phyloP scores from a whole-genome alignment of 768 basidiomycete species.

The Xerocomellus intermedius region DNA sequence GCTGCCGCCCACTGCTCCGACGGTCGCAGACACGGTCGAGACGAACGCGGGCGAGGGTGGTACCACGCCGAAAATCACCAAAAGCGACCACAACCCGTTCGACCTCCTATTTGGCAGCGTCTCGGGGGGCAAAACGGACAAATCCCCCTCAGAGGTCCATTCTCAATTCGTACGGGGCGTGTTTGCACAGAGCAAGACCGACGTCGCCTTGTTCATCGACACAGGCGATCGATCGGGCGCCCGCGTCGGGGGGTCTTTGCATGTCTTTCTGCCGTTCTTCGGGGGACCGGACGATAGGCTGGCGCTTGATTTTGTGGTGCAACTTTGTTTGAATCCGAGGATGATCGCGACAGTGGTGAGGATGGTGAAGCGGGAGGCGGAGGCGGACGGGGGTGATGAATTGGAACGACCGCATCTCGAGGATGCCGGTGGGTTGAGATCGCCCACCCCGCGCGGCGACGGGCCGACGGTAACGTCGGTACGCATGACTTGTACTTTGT shows the following conservation, averaged over 20 bases:
- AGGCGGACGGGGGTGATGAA: constrained; percentile 9
- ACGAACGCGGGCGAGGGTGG: too few relatives aligned
- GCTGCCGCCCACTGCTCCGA: constrained; percentile 44
- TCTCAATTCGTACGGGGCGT: constrained; percentile 83
- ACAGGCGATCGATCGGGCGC: constrained; percentile 38
- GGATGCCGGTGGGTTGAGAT: background rate
- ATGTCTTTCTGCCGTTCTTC: constrained; percentile 87
- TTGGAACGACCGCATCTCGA: constrained; percentile 28
- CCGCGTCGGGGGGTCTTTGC: constrained; percentile 40
- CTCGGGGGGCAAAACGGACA: constrained; percentile 28
- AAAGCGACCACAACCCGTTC: constrained; percentile 57
- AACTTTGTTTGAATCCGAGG: constrained; percentile 68
- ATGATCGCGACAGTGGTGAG: constrained; percentile 75
- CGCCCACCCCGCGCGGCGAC: background rate
- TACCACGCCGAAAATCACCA: constrained; percentile 13
- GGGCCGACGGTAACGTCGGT: constrained; percentile 3
- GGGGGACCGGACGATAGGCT: constrained; percentile 93
- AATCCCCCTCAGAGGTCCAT: constrained; percentile 55
- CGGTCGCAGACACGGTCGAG: constrained; percentile 2
- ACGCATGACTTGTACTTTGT: background rate
- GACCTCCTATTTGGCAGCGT: constrained; percentile 55
- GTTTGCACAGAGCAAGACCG: constrained; percentile 65
- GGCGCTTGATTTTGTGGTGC: constrained; percentile 80
- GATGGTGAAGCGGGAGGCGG: constrained; percentile 50
- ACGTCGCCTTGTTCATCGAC: constrained; percentile 86